Conservation (phyloP, 2,329 filamentous ascomycete species). For the Pseudocercospora macadamiae region DNA sequence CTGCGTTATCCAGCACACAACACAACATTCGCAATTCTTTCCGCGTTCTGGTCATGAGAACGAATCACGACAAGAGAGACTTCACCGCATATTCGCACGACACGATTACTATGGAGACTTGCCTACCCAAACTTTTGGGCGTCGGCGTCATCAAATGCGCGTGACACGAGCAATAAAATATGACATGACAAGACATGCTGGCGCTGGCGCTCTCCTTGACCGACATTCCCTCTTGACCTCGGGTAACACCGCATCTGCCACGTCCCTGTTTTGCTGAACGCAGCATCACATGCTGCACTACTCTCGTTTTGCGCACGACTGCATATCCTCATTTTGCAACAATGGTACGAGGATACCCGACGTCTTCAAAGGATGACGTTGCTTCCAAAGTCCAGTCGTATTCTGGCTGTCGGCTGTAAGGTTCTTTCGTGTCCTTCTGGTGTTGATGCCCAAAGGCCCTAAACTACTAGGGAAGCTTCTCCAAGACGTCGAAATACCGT, state of each 20-base stretch:
- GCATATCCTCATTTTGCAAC: constrained; percentile 9
- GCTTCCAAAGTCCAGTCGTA: no score
- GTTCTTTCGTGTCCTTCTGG: constrained; percentile 7
- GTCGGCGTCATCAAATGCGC: constrained; percentile 3
- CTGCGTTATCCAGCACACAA: no score
- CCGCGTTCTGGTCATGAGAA: neutral
- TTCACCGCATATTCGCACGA: constrained; percentile 13
- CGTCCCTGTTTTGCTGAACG: constrained; percentile 7
- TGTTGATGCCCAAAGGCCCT: constrained; percentile 17
- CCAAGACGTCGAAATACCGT: neutral
- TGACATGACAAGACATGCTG: constrained; percentile 15
- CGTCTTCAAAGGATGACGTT: no score
- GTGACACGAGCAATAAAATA: constrained; percentile 12
- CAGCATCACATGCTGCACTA: neutral
- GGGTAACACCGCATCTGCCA: constrained; percentile 10
- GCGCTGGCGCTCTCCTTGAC: constrained; percentile 12
- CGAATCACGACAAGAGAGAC: neutral
- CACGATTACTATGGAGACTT: constrained; percentile 1
- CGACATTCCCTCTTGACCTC: constrained; percentile 20
- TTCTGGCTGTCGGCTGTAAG: constrained; percentile 21
- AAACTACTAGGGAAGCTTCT: neutral
- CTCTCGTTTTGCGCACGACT: neutral
- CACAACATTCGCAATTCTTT: no score
- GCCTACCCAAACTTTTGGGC: no score
- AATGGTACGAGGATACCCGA: no score